These are phyloP conservation scores for Cicer bijugum DNA, from an alignment of 306 rosid species.

Conservation along the genomic window DNA sequence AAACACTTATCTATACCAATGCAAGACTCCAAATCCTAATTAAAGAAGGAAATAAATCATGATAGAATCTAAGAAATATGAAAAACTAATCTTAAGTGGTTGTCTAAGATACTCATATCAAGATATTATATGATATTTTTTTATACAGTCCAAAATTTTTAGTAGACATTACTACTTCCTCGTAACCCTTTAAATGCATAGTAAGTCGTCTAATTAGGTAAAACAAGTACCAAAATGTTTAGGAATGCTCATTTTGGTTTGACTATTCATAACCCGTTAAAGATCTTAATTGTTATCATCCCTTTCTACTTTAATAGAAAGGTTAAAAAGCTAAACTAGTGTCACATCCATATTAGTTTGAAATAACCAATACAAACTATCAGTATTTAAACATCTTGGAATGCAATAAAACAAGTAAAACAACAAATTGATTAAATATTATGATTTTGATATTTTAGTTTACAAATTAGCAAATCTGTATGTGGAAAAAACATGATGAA, in stretches of 20 bases:
- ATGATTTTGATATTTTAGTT: neutral
- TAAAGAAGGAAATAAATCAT: slow-evolving; percentile 3
- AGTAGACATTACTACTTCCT: neutral
- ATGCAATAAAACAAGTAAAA: slow-evolving; percentile 12
- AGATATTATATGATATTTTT: neutral
- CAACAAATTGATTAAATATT: neutral
- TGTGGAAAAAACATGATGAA: neutral
- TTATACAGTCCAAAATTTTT: neutral
- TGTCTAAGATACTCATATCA: neutral
- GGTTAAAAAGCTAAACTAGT: neutral
- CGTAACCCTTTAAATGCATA: neutral
- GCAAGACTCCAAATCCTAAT: neutral
- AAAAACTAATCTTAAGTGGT: neutral
- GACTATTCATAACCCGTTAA: slow-evolving; percentile 19
- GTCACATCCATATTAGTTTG: neutral
- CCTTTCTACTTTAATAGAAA: neutral
- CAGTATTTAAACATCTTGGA: slow-evolving; percentile 31
- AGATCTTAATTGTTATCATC: neutral
- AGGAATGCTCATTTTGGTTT: slow-evolving; percentile 19
- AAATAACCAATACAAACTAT: slow-evolving; percentile 9
- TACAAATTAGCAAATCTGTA: slow-evolving; percentile 18
- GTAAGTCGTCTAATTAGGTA: neutral
- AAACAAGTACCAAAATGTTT: neutral
- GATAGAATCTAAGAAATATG: neutral
- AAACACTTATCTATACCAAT: neutral